Conservation (phyloP, 2,329 filamentous ascomycete genomes). For the Xylariaceae sp. region DNA sequence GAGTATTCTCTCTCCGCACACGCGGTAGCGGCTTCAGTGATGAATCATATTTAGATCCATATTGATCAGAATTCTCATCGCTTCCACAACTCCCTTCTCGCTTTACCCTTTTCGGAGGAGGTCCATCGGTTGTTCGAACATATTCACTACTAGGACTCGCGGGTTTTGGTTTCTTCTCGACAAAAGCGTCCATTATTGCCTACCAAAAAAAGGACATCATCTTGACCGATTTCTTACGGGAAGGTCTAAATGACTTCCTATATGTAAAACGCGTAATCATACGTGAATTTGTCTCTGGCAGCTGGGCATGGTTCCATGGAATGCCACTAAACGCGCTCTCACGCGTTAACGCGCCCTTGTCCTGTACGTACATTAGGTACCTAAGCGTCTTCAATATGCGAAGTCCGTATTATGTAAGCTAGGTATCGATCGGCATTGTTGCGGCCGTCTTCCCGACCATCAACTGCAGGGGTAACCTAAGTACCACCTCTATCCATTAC, state of each 20-base stretch:
- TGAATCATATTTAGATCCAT: conserved; percentile 14
- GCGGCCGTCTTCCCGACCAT: background rate
- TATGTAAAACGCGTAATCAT: conserved; percentile 18
- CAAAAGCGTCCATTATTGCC: conserved; percentile 36
- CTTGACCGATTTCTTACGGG: background rate
- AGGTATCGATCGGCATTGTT: background rate
- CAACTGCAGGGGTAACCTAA: no score
- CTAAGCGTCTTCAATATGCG: no score
- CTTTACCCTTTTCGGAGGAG: conserved; percentile 42
- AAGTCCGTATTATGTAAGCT: no score
- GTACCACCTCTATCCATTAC: conserved; percentile 5
- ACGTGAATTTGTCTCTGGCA: conserved; percentile 17
- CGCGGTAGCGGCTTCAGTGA: conserved; percentile 18
- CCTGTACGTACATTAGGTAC: no score
- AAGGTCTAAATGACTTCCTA: conserved; percentile 23
- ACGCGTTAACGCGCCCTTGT: conserved; percentile 23
- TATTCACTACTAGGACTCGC: conserved; percentile 10
- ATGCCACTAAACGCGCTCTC: conserved; percentile 32
- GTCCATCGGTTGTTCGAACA: conserved; percentile 22
- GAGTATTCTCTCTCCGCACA: conserved; percentile 19
- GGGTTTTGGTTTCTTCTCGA: conserved; percentile 26
- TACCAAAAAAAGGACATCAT: conserved; percentile 4
- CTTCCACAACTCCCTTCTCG: conserved; percentile 34
- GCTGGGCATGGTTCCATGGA: background rate
- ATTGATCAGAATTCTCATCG: conserved; percentile 40